Evolutionary conservation across 2,329 filamentous ascomycete genomes (phyloP), one percentile per base, ranked within the genome.

Genomic region (Lecanosticta acicola): DNA sequence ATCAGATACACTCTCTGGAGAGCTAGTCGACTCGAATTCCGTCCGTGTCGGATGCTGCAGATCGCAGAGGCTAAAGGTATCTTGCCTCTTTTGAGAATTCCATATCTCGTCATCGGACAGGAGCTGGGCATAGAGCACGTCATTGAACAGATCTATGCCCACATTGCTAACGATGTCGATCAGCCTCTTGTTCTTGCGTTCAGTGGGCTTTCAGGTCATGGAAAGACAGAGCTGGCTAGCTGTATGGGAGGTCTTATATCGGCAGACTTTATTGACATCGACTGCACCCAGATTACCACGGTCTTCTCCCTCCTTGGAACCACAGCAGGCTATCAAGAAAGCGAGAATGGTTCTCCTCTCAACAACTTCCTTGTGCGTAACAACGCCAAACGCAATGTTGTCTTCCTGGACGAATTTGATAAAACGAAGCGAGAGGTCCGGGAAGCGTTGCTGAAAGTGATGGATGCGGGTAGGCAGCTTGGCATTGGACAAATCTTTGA

Each of bases 401-500:
- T 77, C 0, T 76, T 75, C 46, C 51, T 77, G 11, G 74, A 77
- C 41, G 73, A 78, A 41, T 75, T 77, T 36, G 73, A 76, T 32
- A 76, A 75, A 55, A 73, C 71, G 0, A 61, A 51, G 0, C 13
- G 56, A 3, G 63, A 68, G 1, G 62, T 75, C 2, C 67, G 67
- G 8, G 56, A 74, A 16, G 57, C 71, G 3, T 58, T 77, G 5
- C 56, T 78, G 1, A 48, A 71, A 3, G 65, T 68, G 0, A 71
- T 75, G 44, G 68, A 75, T 3, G 63, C 65, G 33, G 71, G 72
- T 68, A 49, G n/a, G 26, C 26, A 32, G n/a, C 8, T 8, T 32
- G n/a, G n/a, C n/a, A n/a, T n/a, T n/a, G 8, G n/a, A 9, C 26
- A 8, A 32, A n/a, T 32, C 8, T 8, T 9, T 32, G 26, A 32